Evolutionary conservation across 805 yeast species (phyloP).

Genomic region (Yamadazyma endophytica): DNA sequence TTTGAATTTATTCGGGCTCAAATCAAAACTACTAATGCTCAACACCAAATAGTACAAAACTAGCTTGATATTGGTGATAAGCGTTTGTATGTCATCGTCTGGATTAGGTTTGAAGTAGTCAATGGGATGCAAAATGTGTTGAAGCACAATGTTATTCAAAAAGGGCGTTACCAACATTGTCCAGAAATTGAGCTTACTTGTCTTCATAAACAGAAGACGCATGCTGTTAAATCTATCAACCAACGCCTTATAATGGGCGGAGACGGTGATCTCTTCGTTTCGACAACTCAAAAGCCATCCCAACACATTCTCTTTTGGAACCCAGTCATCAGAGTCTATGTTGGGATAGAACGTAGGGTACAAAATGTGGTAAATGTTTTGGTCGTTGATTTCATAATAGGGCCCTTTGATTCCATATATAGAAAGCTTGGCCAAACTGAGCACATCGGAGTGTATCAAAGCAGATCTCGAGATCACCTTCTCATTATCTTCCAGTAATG

Average conservation of each 20-base stretch:
- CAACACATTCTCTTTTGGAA: constrained; percentile 18
- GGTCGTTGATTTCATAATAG: constrained; percentile 32
- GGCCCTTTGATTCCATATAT: constrained; percentile 40
- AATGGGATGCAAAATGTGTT: constrained; percentile 15
- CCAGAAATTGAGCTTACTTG: constrained; percentile 21
- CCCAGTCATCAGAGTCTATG: constrained; percentile 39
- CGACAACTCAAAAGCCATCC: constrained; percentile 12
- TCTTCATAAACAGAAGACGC: constrained; percentile 24
- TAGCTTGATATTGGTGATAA: constrained; percentile 14
- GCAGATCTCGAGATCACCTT: constrained; percentile 4
- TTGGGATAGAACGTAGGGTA: constrained; percentile 43
- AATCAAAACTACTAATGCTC: constrained; percentile 16
- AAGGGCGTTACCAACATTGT: constrained; percentile 25
- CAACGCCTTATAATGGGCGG: constrained; percentile 1
- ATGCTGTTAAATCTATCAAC: constrained; percentile 16
- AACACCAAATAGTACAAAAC: constrained; percentile 21
- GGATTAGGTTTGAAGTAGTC: background rate
- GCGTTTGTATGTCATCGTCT: background rate
- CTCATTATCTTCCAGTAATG: constrained; percentile 1
- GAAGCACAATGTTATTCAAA: constrained; percentile 25
- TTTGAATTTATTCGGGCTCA: constrained; percentile 7
- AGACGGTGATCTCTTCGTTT: constrained; percentile 2
- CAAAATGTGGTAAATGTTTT: constrained; percentile 39
- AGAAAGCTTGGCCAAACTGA: constrained; percentile 35
- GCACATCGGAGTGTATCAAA: constrained; percentile 32